Percentiles rank a stretch among this genome's conserved stretches.
phyloP scores from a whole-genome alignment of 2,329 filamentous ascomycete species.

The Epichloe gansuensis region DNA sequence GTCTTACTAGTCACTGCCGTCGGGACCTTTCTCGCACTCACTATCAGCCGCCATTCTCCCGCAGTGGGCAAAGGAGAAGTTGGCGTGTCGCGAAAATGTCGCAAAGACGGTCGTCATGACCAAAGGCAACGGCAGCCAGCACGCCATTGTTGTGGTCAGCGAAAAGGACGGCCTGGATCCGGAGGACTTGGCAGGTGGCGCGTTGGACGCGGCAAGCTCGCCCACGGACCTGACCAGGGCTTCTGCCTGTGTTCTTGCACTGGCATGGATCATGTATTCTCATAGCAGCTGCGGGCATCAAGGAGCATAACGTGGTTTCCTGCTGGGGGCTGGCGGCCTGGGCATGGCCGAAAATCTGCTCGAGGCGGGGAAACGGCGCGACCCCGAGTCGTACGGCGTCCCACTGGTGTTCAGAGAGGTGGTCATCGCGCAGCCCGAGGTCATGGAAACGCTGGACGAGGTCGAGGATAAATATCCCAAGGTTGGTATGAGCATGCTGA shows the following conservation, averaged over 20 bases:
- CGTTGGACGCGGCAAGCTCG: not conserved
- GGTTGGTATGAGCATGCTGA: not conserved
- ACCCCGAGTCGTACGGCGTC: too few relatives aligned
- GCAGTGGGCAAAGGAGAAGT: slow-evolving; percentile 33
- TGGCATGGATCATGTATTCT: too few relatives aligned
- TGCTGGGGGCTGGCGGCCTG: too few relatives aligned
- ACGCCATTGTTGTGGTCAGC: slow-evolving; percentile 27
- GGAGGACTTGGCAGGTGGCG: slow-evolving; percentile 25
- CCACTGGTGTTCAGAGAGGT: too few relatives aligned
- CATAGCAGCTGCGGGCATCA: too few relatives aligned
- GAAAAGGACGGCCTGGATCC: slow-evolving; percentile 24
- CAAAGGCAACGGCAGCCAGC: slow-evolving; percentile 26
- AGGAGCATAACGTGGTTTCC: too few relatives aligned
- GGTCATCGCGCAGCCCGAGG: not conserved
- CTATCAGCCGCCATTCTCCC: slow-evolving; percentile 22
- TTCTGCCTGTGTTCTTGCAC: not conserved
- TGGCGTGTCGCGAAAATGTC: slow-evolving; percentile 21
- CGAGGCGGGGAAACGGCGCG: too few relatives aligned
- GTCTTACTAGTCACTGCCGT: slow-evolving; percentile 26
- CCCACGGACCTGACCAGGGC: not conserved
- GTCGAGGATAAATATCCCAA: not conserved
- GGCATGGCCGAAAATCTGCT: too few relatives aligned
- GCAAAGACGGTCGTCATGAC: slow-evolving; percentile 24
- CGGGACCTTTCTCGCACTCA: slow-evolving; percentile 26
- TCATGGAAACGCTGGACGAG: not conserved